Evolutionary conservation across 352 stramenopile species (phyloP).

Genomic region (Globisporangium okanoganense): DNA sequence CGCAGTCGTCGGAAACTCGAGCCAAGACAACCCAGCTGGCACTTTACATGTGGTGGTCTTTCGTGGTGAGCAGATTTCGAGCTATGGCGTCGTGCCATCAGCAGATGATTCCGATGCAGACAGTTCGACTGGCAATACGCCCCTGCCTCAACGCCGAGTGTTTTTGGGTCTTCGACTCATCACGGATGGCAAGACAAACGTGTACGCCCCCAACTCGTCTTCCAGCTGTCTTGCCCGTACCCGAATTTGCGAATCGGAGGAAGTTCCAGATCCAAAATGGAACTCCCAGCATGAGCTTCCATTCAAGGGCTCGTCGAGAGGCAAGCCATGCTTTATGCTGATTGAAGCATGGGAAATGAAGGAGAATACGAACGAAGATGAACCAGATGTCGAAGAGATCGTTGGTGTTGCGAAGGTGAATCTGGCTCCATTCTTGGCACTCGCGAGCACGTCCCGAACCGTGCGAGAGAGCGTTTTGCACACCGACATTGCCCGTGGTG

Average conservation of each 20-base stretch:
- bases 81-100: conserved; percentile 38
- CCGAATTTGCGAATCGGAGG: conserved; percentile 43
- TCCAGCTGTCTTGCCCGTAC: conserved; percentile 68
- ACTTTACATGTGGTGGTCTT: conserved; percentile 75
- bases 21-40: conserved; percentile 73
- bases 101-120: conserved; percentile 53
- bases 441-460: conserved; percentile 76
- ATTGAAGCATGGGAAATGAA: conserved; percentile 84
- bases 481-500: conserved; percentile 77
- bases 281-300: conserved; percentile 74
- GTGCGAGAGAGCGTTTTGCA: conserved; percentile 82
- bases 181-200: conserved; percentile 85
- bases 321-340: conserved; percentile 85
- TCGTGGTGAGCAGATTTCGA: conserved; percentile 81
- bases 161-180: conserved; percentile 73
- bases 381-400: conserved; percentile 52
- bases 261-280: conserved; percentile 69
- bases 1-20: conserved; percentile 73
- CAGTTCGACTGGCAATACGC: conserved; percentile 34
- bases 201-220: conserved; percentile 82
- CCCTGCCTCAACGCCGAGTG: conserved; percentile 30
- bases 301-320: conserved; percentile 64
- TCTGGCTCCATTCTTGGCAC: conserved; percentile 78
- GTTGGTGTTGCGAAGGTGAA: conserved; percentile 86
- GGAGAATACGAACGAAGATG: conserved; percentile 28